Evolutionary conservation across 495 filamentous ascomycete species (phyloP), one percentile per base, ranked within the genome.

Genomic region (Penicillium macrosclerotiorum): DNA sequence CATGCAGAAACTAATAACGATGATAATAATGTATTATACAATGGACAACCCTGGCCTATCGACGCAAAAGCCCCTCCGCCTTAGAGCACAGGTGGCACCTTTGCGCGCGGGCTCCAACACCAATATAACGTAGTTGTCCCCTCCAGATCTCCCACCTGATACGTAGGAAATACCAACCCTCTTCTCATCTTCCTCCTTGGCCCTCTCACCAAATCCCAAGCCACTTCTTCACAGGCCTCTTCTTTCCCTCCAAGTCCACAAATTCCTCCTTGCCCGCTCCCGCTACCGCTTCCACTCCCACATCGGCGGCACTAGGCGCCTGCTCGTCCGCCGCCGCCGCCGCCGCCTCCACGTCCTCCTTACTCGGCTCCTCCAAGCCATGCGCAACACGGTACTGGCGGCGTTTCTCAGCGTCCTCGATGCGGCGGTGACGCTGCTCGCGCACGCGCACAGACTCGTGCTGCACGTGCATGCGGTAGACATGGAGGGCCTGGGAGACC

Each of bases 361-460:
- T 64, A 40, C 53, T 43, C 14, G 47, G 34, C 36, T 81, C 76
- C 52, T 85, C 82, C 56, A 92, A 20, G 7, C 89, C 90, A 76
- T 95, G 89, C 40, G 87, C 89, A 70, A 85, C 79, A 36, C 88
- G 81, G 64, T 86, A 96, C 64, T 83, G 77, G 32, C 71, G 71
- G 49, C 90, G 73, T 79, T 94, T 93, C 62, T 79, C 71, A 26
- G 87, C 83, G 69, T 96, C 90, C 29, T 93, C 87, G 45, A 85
- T 67, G 24, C 79, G 77, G 47, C 73, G 72, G 43, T 76, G 69
- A 29, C 90, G 75, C 70, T 79, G 79, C 64, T 88, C 86, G 18
- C 75, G 72, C 26, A 83, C 82, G 47, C 79, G 61, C 49, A 76
- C 75, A 3, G 82, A 78, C 17, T 69, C 76, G 62, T 84, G 79